Evolutionary conservation across 1,139 yeast genomes (phyloP).

Genomic region (Taiozyma sp.): DNA sequence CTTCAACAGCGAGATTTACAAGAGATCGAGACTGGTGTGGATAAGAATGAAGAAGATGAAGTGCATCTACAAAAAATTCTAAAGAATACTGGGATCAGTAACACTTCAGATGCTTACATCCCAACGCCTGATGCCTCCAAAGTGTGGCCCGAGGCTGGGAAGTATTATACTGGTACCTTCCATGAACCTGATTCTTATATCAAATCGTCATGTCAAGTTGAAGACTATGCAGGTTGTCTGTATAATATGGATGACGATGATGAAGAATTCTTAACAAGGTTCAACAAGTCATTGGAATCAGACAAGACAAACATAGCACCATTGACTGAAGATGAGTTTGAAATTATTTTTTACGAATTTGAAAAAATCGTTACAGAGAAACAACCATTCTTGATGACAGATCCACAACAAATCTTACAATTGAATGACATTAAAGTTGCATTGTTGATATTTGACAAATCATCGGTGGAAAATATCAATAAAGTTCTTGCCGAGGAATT

Average conservation of each 20-base stretch:
- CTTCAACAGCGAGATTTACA: conserved; percentile 75
- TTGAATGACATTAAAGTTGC: conserved; percentile 61
- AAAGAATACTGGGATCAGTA: conserved; percentile 28
- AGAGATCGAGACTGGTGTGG: conserved; percentile 96
- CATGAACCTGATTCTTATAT: conserved; percentile 74
- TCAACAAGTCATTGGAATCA: conserved; percentile 29
- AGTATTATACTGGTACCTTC: conserved; percentile 66
- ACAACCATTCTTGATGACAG: conserved; percentile 86
- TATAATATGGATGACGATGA: conserved; percentile 92
- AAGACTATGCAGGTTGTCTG: conserved; percentile 82
- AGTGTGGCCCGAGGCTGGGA: conserved; percentile 70
- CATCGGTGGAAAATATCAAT: conserved; percentile 29
- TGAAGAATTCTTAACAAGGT: conserved; percentile 51
- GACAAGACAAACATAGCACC: conserved; percentile 25
- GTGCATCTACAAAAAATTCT: conserved; percentile 87
- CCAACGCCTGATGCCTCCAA: conserved; percentile 97
- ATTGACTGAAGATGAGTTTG: conserved; percentile 82
- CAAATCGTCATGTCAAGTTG: conserved; percentile 90
- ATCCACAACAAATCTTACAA: conserved; percentile 68
- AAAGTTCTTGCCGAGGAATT: conserved; percentile 29
- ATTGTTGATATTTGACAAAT: conserved; percentile 28
- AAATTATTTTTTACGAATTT: conserved; percentile 64
- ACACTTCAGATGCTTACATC: conserved; percentile 64
- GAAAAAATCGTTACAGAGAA: conserved; percentile 71
- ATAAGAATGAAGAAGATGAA: conserved; percentile 95